Evolutionary conservation across 2,329 filamentous ascomycete genomes (phyloP).

Genomic region (Lachnellula willkommii): DNA sequence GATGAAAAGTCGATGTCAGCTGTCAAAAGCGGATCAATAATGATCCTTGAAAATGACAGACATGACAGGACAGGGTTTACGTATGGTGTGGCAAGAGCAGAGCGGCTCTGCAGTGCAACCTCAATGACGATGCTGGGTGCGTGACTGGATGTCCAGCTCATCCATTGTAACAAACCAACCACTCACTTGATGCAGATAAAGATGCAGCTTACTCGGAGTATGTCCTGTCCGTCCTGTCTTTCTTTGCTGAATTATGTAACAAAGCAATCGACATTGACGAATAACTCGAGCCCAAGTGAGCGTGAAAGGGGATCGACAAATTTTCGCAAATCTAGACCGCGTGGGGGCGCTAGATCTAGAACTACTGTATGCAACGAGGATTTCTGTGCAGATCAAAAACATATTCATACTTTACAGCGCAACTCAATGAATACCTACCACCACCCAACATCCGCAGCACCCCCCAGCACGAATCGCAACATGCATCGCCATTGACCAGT

Average conservation of each 20-base stretch:
- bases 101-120: not conserved
- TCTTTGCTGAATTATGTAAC: too few species aligned
- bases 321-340: not conserved
- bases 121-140: not conserved
- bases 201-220: too few species aligned
- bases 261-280: too few species aligned
- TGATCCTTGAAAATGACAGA: not conserved
- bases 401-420: not conserved
- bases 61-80: not conserved
- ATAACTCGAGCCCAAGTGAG: too few species aligned
- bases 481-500: not conserved
- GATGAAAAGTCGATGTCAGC: not conserved
- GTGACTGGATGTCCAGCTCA: not conserved
- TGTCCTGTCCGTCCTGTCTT: too few species aligned
- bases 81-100: not conserved
- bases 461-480: not conserved
- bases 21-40: not conserved
- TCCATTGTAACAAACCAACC: not conserved
- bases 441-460: not conserved
- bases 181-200: too few species aligned
- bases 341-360: not conserved
- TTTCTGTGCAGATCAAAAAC: too few species aligned
- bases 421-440: not conserved
- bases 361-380: too few species aligned
- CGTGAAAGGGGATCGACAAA: too few species aligned